phyloP scores from a whole-genome alignment of 2,329 filamentous ascomycete genomes.

The Neofusicoccum cordaticola region DNA sequence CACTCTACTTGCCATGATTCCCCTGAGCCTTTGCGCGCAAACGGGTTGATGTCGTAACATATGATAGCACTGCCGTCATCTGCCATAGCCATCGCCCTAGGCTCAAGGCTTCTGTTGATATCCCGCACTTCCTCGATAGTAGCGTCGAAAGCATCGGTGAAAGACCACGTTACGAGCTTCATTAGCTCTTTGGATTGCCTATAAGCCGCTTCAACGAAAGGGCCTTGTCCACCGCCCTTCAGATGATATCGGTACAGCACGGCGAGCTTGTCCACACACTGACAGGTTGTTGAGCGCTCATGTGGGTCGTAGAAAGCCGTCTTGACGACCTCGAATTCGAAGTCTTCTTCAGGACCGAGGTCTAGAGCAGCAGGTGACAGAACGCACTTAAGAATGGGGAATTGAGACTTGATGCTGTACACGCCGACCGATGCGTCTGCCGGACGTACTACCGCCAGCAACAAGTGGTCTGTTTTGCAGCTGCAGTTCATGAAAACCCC shows the following conservation, averaged over 20 bases:
- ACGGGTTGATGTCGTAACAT: not conserved
- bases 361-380: not conserved
- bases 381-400: slow-evolving; percentile 11
- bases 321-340: slow-evolving; percentile 5
- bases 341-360: not conserved
- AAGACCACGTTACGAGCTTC: slow-evolving; percentile 15
- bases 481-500: slow-evolving; percentile 3
- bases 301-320: slow-evolving; percentile 6
- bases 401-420: slow-evolving; percentile 3
- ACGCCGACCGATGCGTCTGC: not conserved
- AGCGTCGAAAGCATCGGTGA: not conserved
- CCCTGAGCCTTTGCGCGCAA: not conserved
- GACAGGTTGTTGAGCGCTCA: not conserved
- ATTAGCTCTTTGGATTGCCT: not conserved
- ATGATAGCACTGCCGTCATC: slow-evolving; percentile 1
- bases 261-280: slow-evolving; percentile 2
- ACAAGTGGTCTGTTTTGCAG: not conserved
- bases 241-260: slow-evolving; percentile 14
- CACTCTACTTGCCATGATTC: not conserved
- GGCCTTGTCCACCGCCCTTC: not conserved
- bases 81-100: not conserved
- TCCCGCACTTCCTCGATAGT: not conserved
- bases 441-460: not conserved
- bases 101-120: not conserved
- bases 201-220: slow-evolving; percentile 3